Evolutionary conservation across 768 basidiomycete species (phyloP), one percentile per base, ranked within the genome.

Genomic region (Russula abietina): DNA sequence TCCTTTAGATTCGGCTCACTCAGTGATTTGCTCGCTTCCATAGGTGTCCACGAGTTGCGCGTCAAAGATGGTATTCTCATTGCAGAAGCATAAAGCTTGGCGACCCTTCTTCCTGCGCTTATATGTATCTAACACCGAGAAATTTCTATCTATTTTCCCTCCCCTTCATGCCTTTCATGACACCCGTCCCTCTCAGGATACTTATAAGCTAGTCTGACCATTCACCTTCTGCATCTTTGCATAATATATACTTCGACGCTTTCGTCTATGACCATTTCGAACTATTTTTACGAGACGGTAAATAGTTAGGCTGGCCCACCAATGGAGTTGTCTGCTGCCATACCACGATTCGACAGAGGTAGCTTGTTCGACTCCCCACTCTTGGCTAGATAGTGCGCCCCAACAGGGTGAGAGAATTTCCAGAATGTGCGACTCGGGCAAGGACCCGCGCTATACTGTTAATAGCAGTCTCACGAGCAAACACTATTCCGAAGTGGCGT

Each of bases 41-140:
- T 53, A 65, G 65, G 65, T 30, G 38, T 65, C 49, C 24, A 36
- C 6, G 46, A 54, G 10, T 30, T 66, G 2, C 61, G 17, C 9
- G n/a, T 66, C 43, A n/a, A 60, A 59, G 55, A 57, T 0, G 65
- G 65, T 17, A 3, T 66, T 46, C 24, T 67, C 22, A 30, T 64
- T 17, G 3, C 32, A 2, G n/a, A 19, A 2, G 8, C 4, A 52
- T 52, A 6, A 52, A 2, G 17, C 41, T n/a, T 19, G 12, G 24
- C 7, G 30, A 17, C 28, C 14, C 30, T 19, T 17, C 10, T 43
- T 22, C 32, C 11, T 43, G 11, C 19, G 10, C 22, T 17, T 10
- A 11, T 52, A 10, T n/a, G 36, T 53, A 43, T 36, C 22, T 45
- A 28, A 22, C 14, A 33, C 32, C 3, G 41, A 17, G 33, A 33